These are phyloP conservation scores for Tagetes erecta DNA, from an alignment of 129 eudicot species.

Conservation along the genomic window DNA sequence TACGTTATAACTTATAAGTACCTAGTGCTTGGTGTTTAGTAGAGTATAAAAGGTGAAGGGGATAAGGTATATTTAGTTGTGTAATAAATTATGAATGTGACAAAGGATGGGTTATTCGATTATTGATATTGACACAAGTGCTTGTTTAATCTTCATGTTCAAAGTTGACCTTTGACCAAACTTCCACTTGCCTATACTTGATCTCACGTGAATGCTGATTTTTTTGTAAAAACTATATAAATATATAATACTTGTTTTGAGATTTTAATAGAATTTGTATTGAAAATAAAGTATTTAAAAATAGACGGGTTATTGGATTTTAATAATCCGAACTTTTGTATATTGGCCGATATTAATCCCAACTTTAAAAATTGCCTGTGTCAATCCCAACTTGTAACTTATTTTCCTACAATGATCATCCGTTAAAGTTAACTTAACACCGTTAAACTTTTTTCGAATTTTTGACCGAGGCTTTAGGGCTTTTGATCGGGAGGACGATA, in stretches of 20 bases:
- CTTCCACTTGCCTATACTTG: background rate
- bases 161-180: conserved; percentile 15
- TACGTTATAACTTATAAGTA: background rate
- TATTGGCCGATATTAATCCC: no score
- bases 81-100: background rate
- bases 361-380: no score
- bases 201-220: background rate
- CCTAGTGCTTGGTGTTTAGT: background rate
- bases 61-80: background rate
- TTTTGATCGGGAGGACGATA: no score
- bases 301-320: no score
- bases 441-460: no score
- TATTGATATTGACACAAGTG: background rate
- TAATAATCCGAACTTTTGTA: no score
- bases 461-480: no score
- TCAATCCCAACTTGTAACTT: no score
- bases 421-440: no score
- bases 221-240: background rate
- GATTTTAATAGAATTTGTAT: background rate
- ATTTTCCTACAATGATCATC: no score
- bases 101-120: conserved; percentile 19
- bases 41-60: background rate
- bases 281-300: background rate
- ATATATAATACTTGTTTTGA: conserved; percentile 3
- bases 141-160: background rate